Evolutionary conservation across 805 yeast genomes (phyloP), one percentile per base, ranked within the genome.

Genomic region (Lachancea meyersii): DNA sequence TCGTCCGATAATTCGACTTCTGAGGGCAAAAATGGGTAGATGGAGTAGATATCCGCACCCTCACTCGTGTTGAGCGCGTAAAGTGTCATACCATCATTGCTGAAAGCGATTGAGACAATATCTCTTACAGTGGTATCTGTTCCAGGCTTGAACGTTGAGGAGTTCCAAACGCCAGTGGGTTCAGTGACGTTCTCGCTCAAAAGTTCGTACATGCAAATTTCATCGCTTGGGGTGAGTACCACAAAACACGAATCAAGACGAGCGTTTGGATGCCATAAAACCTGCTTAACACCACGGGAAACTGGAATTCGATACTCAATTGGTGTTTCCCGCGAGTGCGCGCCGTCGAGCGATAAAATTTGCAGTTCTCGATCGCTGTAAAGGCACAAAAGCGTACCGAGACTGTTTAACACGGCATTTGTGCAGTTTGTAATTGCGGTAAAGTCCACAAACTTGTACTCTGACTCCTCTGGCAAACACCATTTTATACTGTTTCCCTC

Each of bases 1-100:
- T 36, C 28, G 18, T 22, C 20, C 3, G 41, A n/a, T 8, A 42
- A 21, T 6, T 69, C 57, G 21, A 77, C 50, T 20, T 65, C 58
- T 1, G 57, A 46, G 0, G 89, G 86, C 17, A 75, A 52, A 55
- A 80, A 80, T n/a, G 93, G 93, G 48, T 73, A 77, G 3, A 83
- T 61, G 1, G 73, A 65, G 52, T 72, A 80, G 1, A 84, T 46
- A 48, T 82, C 85, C 11, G 58, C 55, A 14, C 82, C 79, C 41
- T 77, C 82, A 8, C 63, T 55, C 8, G 72, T 23, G 35, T 49
- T 72, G 40, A 78, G 51, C 7, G 80, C 54, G 51, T 73, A 78
- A 17, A 83, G 60, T 0, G 84, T 71, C 40, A 82, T 52, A 2
- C 70, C 68, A 10, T 80, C 81, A 16, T 47, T 38, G 35, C 63